Percentiles rank a stretch among this genome's conserved stretches.
Evolutionary conservation across 129 eudicot genomes (phyloP).

Genomic region (Flaveria brownii): DNA sequence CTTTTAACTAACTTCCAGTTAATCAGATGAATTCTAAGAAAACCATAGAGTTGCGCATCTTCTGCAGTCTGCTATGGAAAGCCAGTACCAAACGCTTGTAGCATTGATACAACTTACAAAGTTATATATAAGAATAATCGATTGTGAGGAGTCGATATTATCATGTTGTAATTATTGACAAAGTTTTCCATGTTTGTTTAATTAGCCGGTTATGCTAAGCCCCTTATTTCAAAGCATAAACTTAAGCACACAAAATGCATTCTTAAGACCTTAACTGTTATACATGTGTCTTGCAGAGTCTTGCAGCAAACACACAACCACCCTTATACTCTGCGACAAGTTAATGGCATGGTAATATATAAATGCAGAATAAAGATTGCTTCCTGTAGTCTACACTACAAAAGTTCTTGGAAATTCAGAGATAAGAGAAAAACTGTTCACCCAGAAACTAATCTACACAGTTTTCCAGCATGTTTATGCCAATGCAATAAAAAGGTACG

Average conservation of each 20-base stretch:
- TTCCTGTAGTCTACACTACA: neutral
- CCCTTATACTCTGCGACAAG: neutral
- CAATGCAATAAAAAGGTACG: neutral
- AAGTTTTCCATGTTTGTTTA: slow-evolving; percentile 6
- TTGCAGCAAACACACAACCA: neutral
- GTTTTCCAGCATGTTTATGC: neutral
- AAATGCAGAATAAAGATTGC: neutral
- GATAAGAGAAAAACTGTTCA: neutral
- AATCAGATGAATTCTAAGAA: slow-evolving; percentile 5
- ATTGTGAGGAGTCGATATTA: neutral
- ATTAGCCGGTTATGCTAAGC: neutral
- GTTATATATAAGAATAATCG: neutral
- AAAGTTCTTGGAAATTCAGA: neutral
- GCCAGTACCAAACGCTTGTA: slow-evolving; percentile 19
- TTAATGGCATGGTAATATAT: neutral
- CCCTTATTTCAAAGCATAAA: slow-evolving; percentile 11
- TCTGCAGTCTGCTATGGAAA: slow-evolving; percentile 5
- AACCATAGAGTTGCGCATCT: slow-evolving; percentile 5
- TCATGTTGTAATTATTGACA: neutral
- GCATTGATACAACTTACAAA: neutral
- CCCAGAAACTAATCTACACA: slow-evolving; percentile 18
- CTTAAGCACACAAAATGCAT: slow-evolving; percentile 17
- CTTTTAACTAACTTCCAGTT: neutral
- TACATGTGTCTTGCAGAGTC: neutral
- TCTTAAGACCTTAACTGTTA: neutral